Percentiles rank a stretch among this genome's conserved stretches.
phyloP scores from a whole-genome alignment of 371 early-diverging fungal genomes.

The Apophysomyces elegans region DNA sequence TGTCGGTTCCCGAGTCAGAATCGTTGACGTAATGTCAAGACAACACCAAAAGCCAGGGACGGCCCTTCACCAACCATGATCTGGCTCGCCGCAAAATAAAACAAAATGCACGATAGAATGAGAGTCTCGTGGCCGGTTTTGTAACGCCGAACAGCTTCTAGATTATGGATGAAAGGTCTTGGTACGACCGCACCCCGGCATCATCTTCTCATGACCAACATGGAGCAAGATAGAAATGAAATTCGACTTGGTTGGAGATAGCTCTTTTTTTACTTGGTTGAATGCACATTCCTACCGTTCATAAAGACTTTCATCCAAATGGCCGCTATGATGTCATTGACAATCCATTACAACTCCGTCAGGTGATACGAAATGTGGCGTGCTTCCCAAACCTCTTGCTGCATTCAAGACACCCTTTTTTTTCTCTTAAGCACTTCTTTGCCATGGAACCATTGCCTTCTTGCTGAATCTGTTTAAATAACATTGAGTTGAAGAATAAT shows the following conservation, averaged over 20 bases:
- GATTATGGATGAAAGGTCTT: not conserved
- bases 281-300: not conserved
- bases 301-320: not conserved
- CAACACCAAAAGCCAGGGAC: not conserved
- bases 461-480: not conserved
- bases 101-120: not conserved
- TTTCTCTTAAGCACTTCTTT: not conserved
- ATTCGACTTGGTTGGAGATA: not conserved
- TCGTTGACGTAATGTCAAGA: slow-evolving; percentile 1
- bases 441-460: too few relatives aligned
- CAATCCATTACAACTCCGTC: slow-evolving; percentile 1
- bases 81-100: not conserved
- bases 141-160: slow-evolving; percentile 10
- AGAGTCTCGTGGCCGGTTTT: slow-evolving; percentile 4
- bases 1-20: slow-evolving; percentile 1
- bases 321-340: slow-evolving; percentile 8
- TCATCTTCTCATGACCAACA: not conserved
- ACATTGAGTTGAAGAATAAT: not conserved
- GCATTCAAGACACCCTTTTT: slow-evolving; percentile 1
- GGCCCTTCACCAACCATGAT: not conserved
- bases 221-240: not conserved
- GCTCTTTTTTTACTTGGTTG: not conserved
- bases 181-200: slow-evolving; percentile 2
- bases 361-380: slow-evolving; percentile 10
- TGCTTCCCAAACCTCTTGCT: slow-evolving; percentile 6